A percentile compares a stretch with the other conserved stretches of the same genome.
Conservation (phyloP, 192 early-diverging fungal species). For the Coemansia asiatica region DNA sequence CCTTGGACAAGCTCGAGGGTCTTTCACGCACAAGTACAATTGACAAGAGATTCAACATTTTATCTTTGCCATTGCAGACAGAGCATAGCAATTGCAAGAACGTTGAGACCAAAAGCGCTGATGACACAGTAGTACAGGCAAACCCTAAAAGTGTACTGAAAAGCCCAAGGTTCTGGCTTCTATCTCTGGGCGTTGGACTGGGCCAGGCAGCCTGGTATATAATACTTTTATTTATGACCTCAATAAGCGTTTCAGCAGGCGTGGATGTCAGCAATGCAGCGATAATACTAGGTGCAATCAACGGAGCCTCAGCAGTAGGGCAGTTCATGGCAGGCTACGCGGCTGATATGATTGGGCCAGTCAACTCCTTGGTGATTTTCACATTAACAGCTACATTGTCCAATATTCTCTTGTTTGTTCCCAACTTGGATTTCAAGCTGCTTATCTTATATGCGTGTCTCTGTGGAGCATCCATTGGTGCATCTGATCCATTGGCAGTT, state of each 20-base stretch:
- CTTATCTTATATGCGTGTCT: slow-evolving; percentile 43
- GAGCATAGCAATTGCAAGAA: not conserved
- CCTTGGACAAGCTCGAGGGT: slow-evolving; percentile 33
- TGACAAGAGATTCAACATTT: not conserved
- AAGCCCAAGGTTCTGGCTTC: slow-evolving; percentile 45
- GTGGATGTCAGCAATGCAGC: slow-evolving; percentile 52
- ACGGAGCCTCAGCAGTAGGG: slow-evolving; percentile 48
- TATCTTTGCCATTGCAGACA: not conserved
- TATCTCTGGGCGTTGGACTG: slow-evolving; percentile 34
- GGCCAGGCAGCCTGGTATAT: slow-evolving; percentile 53
- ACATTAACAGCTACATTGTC: slow-evolving; percentile 30
- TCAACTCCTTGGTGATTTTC: slow-evolving; percentile 38
- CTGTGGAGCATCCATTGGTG: slow-evolving; percentile 47
- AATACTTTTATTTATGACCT: slow-evolving; percentile 41
- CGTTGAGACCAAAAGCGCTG: not conserved
- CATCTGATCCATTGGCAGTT: slow-evolving; percentile 41
- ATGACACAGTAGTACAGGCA: not conserved
- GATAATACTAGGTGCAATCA: slow-evolving; percentile 39
- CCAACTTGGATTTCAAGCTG: slow-evolving; percentile 23
- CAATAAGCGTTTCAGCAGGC: slow-evolving; percentile 45
- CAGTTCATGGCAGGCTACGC: slow-evolving; percentile 50
- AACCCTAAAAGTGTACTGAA: slow-evolving; percentile 11
- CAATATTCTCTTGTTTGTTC: slow-evolving; percentile 39
- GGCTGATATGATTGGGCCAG: slow-evolving; percentile 36
- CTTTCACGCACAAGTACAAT: not conserved